Evolutionary conservation across 192 early-diverging fungal genomes (phyloP).

Genomic region (Entomortierella parvispora): DNA sequence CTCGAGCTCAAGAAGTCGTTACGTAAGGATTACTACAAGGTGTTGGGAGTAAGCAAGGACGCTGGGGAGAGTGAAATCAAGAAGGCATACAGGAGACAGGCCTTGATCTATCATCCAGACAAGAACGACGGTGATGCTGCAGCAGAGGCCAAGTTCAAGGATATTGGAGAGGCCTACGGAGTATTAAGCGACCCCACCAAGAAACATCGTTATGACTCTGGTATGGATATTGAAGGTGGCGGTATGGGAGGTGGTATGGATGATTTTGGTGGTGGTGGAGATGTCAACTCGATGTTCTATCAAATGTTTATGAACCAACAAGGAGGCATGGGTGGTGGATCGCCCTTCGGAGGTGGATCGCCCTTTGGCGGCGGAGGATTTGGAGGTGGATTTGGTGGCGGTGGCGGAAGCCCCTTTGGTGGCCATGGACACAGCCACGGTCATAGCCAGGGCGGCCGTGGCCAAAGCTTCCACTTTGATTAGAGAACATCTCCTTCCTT

Average conservation of each 20-base stretch:
- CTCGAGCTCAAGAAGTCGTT: slow-evolving; percentile 73
- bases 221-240: slow-evolving; percentile 80
- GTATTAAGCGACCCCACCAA: slow-evolving; percentile 85
- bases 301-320: slow-evolving; percentile 61
- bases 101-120: slow-evolving; percentile 92
- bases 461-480: slow-evolving; percentile 59
- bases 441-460: slow-evolving; percentile 27
- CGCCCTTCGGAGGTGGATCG: slow-evolving; percentile 48
- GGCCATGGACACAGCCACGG: slow-evolving; percentile 18
- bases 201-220: slow-evolving; percentile 82
- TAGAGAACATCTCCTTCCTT: slow-evolving; percentile 16
- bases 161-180: slow-evolving; percentile 82
- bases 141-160: slow-evolving; percentile 85
- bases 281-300: slow-evolving; percentile 69
- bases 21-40: slow-evolving; percentile 97
- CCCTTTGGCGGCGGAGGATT: slow-evolving; percentile 18
- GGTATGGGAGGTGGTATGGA: slow-evolving; percentile 42
- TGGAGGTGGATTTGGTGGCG: slow-evolving; percentile 3
- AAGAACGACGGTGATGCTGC: slow-evolving; percentile 78
- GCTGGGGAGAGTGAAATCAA: slow-evolving; percentile 85
- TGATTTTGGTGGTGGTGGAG: slow-evolving; percentile 58
- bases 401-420: slow-evolving; percentile 16
- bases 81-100: slow-evolving; percentile 85
- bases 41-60: slow-evolving; percentile 79
- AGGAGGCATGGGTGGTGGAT: slow-evolving; percentile 37